A percentile compares a stretch with the other conserved stretches of the same genome.
These are phyloP conservation scores for Patellaria atrata DNA, from an alignment of 495 filamentous ascomycete species.

Conservation along the genomic window DNA sequence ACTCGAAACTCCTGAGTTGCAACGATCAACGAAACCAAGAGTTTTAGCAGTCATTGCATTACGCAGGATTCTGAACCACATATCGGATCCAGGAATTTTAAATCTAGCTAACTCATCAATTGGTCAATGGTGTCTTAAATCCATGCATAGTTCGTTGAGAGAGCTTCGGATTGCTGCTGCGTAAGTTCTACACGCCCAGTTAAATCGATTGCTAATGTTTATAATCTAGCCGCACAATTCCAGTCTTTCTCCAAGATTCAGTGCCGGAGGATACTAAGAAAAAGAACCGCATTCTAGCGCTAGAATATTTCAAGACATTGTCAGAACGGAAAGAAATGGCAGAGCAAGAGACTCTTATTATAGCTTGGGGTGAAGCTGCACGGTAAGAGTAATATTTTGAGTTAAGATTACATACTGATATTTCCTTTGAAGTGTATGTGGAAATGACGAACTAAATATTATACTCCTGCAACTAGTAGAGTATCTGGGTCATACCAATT, in stretches of 20 bases:
- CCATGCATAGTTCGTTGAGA: conserved; percentile 64
- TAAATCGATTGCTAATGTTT: not conserved
- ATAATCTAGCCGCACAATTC: conserved; percentile 45
- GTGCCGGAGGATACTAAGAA: conserved; percentile 33
- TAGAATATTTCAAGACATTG: conserved; percentile 55
- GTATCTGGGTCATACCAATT: conserved; percentile 72
- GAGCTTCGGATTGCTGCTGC: conserved; percentile 73
- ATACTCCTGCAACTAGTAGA: conserved; percentile 70
- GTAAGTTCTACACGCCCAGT: conserved; percentile 1
- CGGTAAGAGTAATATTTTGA: conserved; percentile 30
- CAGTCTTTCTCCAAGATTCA: conserved; percentile 45
- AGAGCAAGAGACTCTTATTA: conserved; percentile 68
- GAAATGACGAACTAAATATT: conserved; percentile 70
- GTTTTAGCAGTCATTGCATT: conserved; percentile 60
- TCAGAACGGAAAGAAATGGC: conserved; percentile 48
- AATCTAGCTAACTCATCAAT: conserved; percentile 49
- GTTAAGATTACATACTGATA: conserved; percentile 18
- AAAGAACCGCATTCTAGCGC: conserved; percentile 50
- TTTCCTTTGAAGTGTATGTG: conserved; percentile 35
- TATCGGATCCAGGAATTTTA: conserved; percentile 37
- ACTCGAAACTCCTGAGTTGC: conserved; percentile 39
- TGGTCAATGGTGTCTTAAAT: conserved; percentile 69
- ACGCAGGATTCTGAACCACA: conserved; percentile 52
- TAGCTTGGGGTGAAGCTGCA: conserved; percentile 72
- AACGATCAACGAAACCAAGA: conserved; percentile 45